Percentiles rank a stretch among this genome's conserved stretches.
Conservation (phyloP, 2,329 filamentous ascomycete genomes). For the Pseudogymnoascus sp. region DNA sequence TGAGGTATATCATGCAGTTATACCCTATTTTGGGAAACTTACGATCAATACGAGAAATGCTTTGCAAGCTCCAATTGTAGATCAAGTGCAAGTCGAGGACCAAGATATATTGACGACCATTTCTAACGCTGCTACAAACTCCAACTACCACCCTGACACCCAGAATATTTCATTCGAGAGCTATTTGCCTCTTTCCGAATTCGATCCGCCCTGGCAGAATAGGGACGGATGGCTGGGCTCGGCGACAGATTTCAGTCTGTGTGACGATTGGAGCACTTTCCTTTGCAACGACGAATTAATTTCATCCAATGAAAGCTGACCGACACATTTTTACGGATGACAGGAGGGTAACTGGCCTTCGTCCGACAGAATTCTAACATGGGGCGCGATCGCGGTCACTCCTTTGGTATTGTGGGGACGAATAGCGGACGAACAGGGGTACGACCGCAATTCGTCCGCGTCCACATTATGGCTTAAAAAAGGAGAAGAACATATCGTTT, state of each 20-base stretch:
- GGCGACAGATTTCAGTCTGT: not conserved
- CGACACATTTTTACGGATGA: not conserved
- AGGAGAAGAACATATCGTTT: not conserved
- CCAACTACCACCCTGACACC: not conserved
- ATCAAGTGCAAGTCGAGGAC: not conserved
- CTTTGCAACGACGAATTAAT: not conserved
- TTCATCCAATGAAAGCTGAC: not conserved
- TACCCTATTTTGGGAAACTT: conserved; percentile 37
- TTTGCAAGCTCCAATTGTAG: not conserved
- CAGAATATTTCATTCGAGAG: conserved; percentile 3
- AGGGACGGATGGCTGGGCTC: not conserved
- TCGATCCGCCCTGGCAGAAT: not conserved
- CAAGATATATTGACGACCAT: not conserved
- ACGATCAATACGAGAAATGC: not conserved
- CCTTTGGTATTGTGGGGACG: not conserved
- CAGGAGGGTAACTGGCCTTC: not conserved
- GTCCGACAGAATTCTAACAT: not conserved
- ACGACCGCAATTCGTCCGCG: not conserved
- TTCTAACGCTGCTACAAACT: not conserved
- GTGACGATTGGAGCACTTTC: not conserved
- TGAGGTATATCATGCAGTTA: conserved; percentile 32
- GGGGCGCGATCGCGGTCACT: not conserved
- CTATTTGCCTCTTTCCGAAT: not conserved
- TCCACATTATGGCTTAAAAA: not conserved
- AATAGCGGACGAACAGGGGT: not conserved